Evolutionary conservation across 177 flowering plant genomes (phyloP).

Genomic region (Vitis hybrid): DNA sequence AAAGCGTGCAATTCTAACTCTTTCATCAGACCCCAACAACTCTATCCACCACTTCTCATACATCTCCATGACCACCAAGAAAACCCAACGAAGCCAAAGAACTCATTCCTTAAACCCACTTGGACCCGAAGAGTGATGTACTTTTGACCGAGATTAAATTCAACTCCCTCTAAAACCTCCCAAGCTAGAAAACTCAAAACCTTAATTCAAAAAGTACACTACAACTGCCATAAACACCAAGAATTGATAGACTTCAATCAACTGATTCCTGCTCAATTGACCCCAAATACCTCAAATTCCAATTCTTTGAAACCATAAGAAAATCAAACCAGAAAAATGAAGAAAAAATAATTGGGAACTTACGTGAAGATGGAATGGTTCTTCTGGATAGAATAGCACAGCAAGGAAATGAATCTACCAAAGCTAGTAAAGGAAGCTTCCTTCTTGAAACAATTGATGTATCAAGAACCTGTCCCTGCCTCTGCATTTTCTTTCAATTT

Average conservation of each 20-base stretch:
- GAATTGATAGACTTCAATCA: not conserved
- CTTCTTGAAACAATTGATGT: slow-evolving; percentile 30
- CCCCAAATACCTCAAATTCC: not conserved
- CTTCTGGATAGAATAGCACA: slow-evolving; percentile 15
- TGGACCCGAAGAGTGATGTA: not conserved
- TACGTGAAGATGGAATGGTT: slow-evolving; percentile 29
- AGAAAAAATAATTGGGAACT: slow-evolving; percentile 10
- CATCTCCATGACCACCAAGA: not conserved
- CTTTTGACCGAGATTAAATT: not conserved
- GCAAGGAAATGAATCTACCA: slow-evolving; percentile 29
- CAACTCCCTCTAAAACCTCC: not conserved
- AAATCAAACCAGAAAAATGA: not conserved
- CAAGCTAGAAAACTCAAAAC: not conserved
- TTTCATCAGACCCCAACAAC: not conserved
- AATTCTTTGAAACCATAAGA: not conserved
- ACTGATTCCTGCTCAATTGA: not conserved
- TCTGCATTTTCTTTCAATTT: slow-evolving; percentile 24
- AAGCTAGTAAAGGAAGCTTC: slow-evolving; percentile 33
- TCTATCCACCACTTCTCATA: not conserved
- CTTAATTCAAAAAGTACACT: not conserved
- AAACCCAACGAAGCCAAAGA: not conserved
- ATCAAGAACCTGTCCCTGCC: slow-evolving; percentile 18
- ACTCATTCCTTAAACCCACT: not conserved
- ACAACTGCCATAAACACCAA: not conserved
- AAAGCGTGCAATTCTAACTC: not conserved